Evolutionary conservation across 495 filamentous ascomycete genomes (phyloP).

Genomic region (Aspergillus egyptiacus): DNA sequence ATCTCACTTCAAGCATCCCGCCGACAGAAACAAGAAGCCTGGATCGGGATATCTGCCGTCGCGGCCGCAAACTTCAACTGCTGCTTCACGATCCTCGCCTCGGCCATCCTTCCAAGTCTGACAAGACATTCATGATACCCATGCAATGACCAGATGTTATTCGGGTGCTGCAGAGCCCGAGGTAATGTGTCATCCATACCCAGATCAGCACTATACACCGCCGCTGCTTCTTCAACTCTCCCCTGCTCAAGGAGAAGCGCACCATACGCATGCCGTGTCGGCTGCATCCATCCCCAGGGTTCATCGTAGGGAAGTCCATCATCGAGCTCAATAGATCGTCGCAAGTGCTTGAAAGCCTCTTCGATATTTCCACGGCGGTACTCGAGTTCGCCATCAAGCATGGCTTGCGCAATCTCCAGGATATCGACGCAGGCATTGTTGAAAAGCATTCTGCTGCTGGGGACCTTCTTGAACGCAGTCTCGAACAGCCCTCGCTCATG

Average conservation of each 20-base stretch:
- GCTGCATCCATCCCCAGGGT: constrained; percentile 65
- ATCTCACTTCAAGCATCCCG: not conserved
- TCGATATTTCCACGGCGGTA: constrained; percentile 55
- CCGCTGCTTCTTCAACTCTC: constrained; percentile 44
- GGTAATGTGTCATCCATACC: constrained; percentile 50
- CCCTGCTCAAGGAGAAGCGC: constrained; percentile 57
- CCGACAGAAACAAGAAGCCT: constrained; percentile 55
- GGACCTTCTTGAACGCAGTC: constrained; percentile 40
- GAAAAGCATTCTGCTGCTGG: constrained; percentile 52
- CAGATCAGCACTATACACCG: constrained; percentile 53
- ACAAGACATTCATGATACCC: constrained; percentile 56
- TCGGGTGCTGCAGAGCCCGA: constrained; percentile 52
- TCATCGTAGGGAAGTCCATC: constrained; percentile 55
- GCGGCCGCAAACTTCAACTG: constrained; percentile 46
- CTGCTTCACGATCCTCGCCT: constrained; percentile 44
- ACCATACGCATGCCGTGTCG: constrained; percentile 57
- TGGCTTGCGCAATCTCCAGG: constrained; percentile 50
- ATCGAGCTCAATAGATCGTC: constrained; percentile 45
- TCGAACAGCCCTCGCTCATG: constrained; percentile 40
- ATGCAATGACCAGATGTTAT: constrained; percentile 62
- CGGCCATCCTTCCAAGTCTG: constrained; percentile 40
- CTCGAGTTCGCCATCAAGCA: constrained; percentile 64
- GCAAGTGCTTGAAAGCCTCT: constrained; percentile 49
- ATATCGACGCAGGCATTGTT: constrained; percentile 60
- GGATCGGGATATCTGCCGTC: constrained; percentile 52